Evolutionary conservation across 2,329 filamentous ascomycete genomes (phyloP).

Genomic region (Colletotrichum sublineola): DNA sequence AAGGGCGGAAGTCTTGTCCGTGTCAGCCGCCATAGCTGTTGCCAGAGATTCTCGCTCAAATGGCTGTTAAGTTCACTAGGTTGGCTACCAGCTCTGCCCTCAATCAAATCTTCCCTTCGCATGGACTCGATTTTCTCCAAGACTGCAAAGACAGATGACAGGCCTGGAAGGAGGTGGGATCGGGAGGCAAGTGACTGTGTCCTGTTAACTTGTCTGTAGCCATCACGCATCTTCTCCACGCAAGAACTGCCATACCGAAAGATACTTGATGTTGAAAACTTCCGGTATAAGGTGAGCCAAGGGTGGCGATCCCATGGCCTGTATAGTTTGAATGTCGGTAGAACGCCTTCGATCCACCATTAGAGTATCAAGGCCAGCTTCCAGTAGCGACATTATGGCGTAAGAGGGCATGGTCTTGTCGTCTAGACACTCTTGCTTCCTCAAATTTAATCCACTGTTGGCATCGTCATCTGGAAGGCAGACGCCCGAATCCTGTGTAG

Average conservation of each 20-base stretch:
- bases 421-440: not conserved
- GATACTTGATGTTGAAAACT: conserved; percentile 54
- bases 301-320: conserved; percentile 42
- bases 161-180: conserved; percentile 7
- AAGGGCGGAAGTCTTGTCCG: conserved; percentile 50
- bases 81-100: not conserved
- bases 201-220: not conserved
- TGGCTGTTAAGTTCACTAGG: not conserved
- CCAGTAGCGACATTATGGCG: not conserved
- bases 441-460: no score
- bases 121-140: not conserved
- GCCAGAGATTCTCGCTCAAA: not conserved
- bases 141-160: conserved; percentile 6
- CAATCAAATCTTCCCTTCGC: not conserved
- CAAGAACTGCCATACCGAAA: conserved; percentile 51
- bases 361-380: conserved; percentile 33
- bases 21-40: conserved; percentile 42
- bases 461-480: not conserved
- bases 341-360: not conserved
- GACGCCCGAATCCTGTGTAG: conserved; percentile 30
- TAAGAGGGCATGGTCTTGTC: not conserved
- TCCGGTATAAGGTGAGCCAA: conserved; percentile 51
- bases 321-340: conserved; percentile 41
- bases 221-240: conserved; percentile 2
- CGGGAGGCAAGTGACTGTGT: conserved; percentile 13